Evolutionary conservation across 768 basidiomycete species (phyloP), one percentile per base, ranked within the genome.

Genomic region (Calocybe cyanea): DNA sequence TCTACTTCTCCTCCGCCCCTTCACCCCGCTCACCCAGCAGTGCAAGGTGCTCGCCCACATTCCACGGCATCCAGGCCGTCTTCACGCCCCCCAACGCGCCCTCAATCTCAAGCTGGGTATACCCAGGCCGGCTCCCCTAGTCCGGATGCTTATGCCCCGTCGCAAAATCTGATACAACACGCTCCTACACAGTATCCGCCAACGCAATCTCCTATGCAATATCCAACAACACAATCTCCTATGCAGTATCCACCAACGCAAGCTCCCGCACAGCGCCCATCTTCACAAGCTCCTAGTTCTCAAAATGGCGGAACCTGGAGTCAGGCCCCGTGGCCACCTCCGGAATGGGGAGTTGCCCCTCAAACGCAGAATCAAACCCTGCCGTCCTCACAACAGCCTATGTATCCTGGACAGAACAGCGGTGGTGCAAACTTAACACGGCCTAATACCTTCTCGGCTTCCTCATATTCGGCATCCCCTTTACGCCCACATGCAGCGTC

Each of bases 321-420:
- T 32, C 39, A 44, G 14, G 44, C 43, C 2, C 52, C 47, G 42
- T 73, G 72, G 74, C 71, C 73, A 20, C 72, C 73, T 48, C 55
- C 67, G 17, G 71, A 72, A 40, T 73, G 73, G 73, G 58, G 64
- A 15, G 41, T 61, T 48, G 19, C 13, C 54, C 35, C 45, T 28
- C 53, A 46, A 20, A 23, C 25, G 24, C 43, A 36, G 17, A 46
- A 45, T 30, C 60, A 49, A 24, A 54, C 48, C 31, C 51, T 41
- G 13, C 52, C 23, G 19, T 52, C 36, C 18, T 50, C 44, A 13
- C 47, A 46, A 31, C n/a, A n/a, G n/a, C 38, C 45, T 13, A 24
- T 54, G 2, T 50, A 58, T 40, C 46, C 54, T 18, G 48, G 51
- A 9, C 57, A 59, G 14, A 46, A 41, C 14, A 31, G 41, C 24